Evolutionary conservation across 179 eudicot species (phyloP).

Genomic region (Spergularia azorica): DNA sequence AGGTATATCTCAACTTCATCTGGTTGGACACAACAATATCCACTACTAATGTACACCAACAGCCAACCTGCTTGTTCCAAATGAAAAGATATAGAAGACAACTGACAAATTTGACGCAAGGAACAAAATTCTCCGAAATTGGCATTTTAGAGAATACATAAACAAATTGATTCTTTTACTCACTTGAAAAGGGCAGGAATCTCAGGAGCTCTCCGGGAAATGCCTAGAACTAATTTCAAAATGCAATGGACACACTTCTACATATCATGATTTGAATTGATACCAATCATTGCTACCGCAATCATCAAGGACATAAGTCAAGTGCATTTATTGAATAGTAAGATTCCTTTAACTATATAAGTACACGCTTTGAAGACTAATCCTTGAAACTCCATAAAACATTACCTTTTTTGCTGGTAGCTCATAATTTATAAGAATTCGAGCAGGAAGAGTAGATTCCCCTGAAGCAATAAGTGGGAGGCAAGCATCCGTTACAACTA

Average conservation of each 20-base stretch:
- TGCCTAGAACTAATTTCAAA: neutral
- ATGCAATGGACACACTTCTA: neutral
- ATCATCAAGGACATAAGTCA: too few relatives aligned
- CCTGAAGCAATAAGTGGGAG: conserved; percentile 72
- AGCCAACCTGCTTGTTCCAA: too few relatives aligned
- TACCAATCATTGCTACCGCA: too few relatives aligned
- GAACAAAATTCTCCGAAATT: neutral
- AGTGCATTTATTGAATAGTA: too few relatives aligned
- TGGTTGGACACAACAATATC: neutral
- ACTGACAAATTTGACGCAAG: too few relatives aligned
- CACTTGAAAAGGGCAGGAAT: neutral
- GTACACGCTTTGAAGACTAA: neutral
- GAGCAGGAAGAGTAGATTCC: conserved; percentile 74
- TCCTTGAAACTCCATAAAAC: too few relatives aligned
- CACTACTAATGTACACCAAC: too few relatives aligned
- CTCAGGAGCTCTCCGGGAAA: neutral
- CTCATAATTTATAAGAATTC: conserved; percentile 82
- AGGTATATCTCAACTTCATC: conserved; percentile 1
- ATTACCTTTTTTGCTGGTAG: conserved; percentile 79
- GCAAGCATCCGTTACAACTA: conserved; percentile 89
- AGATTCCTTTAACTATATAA: neutral
- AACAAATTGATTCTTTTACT: neutral
- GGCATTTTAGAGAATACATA: neutral
- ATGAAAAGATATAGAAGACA: too few relatives aligned
- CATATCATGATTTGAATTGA: too few relatives aligned